phyloP scores from a whole-genome alignment of 202 grass and related monocot genomes.

The Carex arenaria region DNA sequence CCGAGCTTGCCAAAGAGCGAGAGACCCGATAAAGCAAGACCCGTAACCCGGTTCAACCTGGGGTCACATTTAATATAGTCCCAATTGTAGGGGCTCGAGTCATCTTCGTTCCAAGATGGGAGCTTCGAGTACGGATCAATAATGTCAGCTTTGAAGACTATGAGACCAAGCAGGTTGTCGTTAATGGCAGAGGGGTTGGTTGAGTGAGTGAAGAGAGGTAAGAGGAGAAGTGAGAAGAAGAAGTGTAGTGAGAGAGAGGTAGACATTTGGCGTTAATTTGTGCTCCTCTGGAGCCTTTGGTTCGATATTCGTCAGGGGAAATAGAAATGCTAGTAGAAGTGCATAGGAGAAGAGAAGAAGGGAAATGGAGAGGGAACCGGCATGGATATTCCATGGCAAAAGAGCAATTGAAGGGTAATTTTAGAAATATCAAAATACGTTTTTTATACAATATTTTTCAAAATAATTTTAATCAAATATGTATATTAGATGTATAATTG shows the following conservation, averaged over 20 bases:
- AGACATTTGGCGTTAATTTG: background rate
- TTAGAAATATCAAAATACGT: too few species aligned
- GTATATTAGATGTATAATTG: too few species aligned
- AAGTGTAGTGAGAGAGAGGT: background rate
- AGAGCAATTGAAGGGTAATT: too few species aligned
- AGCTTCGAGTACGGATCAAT: conserved; percentile 63
- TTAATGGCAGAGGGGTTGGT: conserved; percentile 31
- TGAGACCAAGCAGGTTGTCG: conserved; percentile 91
- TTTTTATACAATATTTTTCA: too few species aligned
- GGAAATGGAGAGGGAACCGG: background rate
- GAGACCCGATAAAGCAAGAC: conserved; percentile 57
- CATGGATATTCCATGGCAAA: background rate
- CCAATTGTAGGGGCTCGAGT: conserved; percentile 66
- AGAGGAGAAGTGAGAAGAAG: background rate
- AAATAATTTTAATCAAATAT: too few species aligned
- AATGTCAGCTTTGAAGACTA: conserved; percentile 87
- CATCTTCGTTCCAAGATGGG: conserved; percentile 84
- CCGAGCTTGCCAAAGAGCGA: conserved; percentile 25
- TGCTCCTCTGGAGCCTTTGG: background rate
- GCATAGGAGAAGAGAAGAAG: background rate
- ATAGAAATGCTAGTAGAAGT: conserved; percentile 2
- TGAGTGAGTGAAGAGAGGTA: background rate
- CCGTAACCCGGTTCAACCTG: conserved; percentile 51
- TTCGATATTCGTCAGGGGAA: background rate
- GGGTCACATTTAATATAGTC: conserved; percentile 59